A percentile compares a stretch with the other conserved stretches of the same genome.
These are phyloP conservation scores for Blastocystis sp. DNA, from an alignment of 352 stramenopile genomes.

Conservation along the genomic window DNA sequence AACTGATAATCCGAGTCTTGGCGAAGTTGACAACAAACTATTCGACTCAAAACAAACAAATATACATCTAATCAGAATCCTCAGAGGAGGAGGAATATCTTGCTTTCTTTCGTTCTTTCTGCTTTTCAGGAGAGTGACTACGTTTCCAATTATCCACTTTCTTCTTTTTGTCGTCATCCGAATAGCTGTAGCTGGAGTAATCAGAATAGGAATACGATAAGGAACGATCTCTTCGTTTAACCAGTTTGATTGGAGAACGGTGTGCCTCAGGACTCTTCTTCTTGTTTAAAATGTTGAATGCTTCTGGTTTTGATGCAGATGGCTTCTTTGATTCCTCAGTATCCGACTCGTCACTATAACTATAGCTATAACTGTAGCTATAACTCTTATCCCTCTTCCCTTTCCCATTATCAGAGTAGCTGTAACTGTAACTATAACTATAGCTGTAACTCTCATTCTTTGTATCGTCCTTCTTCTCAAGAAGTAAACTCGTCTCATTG, in stretches of 20 bases:
- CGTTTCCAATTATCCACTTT: neutral
- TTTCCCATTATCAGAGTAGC: neutral
- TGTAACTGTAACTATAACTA: constrained; percentile 1
- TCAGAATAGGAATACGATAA: constrained; percentile 5
- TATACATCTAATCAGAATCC: neutral
- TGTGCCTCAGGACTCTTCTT: neutral
- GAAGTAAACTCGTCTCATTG: neutral
- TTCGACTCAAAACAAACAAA: neutral
- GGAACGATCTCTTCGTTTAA: neutral
- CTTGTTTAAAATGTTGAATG: constrained; percentile 13
- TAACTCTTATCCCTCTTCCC: neutral
- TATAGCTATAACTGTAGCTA: constrained; percentile 52
- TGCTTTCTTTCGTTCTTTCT: neutral
- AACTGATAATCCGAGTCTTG: neutral
- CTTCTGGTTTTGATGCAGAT: neutral
- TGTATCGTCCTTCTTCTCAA: neutral
- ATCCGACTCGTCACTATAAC: neutral
- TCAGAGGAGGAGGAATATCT: constrained; percentile 29
- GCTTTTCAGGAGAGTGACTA: neutral
- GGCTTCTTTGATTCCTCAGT: neutral
- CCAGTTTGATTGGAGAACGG: neutral
- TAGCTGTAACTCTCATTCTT: constrained; percentile 13
- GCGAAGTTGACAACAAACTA: neutral
- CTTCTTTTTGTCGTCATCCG: constrained; percentile 8
- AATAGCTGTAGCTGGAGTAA: constrained; percentile 3